Evolutionary conservation across 1,284 basidiomycete genomes (phyloP).

Genomic region (Schizophyllum commune): DNA sequence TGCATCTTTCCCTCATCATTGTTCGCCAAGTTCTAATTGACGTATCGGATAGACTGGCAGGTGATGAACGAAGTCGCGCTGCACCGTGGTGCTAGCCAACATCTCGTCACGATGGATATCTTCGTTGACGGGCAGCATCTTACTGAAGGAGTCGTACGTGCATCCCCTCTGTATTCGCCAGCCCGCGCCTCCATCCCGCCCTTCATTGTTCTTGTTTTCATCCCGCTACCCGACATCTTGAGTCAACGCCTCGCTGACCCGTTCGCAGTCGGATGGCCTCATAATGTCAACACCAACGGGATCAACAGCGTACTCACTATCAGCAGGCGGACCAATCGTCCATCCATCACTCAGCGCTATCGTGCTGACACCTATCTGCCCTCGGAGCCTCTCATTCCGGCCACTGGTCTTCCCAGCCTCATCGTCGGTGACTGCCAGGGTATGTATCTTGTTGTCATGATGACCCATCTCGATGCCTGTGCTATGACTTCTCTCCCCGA

Average conservation of each 20-base stretch:
- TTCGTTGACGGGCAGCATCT: conserved; percentile 95
- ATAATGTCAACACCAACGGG: conserved; percentile 96
- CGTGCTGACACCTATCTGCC: conserved; percentile 92
- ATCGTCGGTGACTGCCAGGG: conserved; percentile 75
- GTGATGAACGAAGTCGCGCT: conserved; percentile 97
- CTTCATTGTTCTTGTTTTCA: conserved; percentile 4
- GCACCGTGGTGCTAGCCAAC: conserved; percentile 87
- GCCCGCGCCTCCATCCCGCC: neutral
- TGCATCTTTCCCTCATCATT: conserved; percentile 20
- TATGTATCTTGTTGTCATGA: conserved; percentile 29
- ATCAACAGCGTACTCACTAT: conserved; percentile 94
- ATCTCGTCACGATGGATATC: conserved; percentile 91
- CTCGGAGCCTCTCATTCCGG: conserved; percentile 87
- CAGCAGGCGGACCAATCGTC: conserved; percentile 93
- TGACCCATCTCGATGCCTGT: no score
- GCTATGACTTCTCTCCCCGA: no score
- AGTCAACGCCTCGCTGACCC: conserved; percentile 1
- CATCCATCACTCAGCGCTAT: conserved; percentile 89
- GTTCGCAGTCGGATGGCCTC: conserved; percentile 79
- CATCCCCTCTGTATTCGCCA: neutral
- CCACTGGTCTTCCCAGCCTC: conserved; percentile 87
- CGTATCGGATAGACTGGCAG: conserved; percentile 63
- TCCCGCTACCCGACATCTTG: neutral
- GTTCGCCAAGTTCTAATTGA: conserved; percentile 3
- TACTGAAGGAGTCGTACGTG: conserved; percentile 87